A percentile compares a stretch with the other conserved stretches of the same genome.
These are phyloP conservation scores for Solanum paucissectum DNA, from an alignment of 257 asterid species.

Conservation along the genomic window DNA sequence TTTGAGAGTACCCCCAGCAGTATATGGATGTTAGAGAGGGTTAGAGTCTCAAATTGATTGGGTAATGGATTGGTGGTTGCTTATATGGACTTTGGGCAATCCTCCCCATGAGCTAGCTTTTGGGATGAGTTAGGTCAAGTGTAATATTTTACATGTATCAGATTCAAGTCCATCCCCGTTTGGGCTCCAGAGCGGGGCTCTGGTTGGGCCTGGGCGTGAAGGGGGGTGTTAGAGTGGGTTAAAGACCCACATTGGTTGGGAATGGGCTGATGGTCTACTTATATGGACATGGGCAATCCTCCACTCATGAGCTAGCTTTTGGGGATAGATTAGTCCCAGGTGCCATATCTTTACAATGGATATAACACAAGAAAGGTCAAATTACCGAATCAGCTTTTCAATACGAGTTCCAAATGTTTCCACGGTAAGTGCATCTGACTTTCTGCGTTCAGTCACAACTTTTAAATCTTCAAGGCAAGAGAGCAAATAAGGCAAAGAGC, in stretches of 20 bases:
- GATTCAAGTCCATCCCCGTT: neutral
- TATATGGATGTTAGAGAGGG: neutral
- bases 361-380: neutral
- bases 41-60: neutral
- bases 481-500: conserved; percentile 66
- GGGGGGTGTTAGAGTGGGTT: neutral
- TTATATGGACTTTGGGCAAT: neutral
- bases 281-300: neutral
- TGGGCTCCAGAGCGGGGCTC: neutral
- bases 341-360: neutral
- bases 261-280: neutral
- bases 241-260: neutral
- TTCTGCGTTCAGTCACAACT: conserved; percentile 72
- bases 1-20: neutral
- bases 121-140: neutral
- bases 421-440: conserved; percentile 87
- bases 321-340: neutral
- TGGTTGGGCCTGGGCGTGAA: neutral
- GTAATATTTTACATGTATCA: neutral
- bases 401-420: conserved; percentile 99
- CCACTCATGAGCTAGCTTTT: neutral
- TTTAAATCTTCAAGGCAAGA: conserved; percentile 95
- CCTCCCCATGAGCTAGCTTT: neutral
- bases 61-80: neutral
- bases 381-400: conserved; percentile 87